A percentile compares a stretch with the other conserved stretches of the same genome.
phyloP scores from a whole-genome alignment of 1,139 yeast genomes.

The Meyerozyma sp. region DNA sequence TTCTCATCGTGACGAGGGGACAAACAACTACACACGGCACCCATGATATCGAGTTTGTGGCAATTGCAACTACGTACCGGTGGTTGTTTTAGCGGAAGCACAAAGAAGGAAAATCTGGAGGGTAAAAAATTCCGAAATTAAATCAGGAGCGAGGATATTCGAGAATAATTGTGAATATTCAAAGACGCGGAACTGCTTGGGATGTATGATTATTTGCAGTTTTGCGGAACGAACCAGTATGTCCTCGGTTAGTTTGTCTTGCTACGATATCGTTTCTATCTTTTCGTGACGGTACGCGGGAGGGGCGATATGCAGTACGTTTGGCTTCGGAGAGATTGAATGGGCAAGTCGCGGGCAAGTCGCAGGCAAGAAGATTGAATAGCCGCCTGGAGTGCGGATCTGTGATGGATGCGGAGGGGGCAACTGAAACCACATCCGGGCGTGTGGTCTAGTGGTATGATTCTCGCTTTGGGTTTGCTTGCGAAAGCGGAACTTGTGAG shows the following conservation, averaged over 20 bases:
- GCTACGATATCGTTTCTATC: neutral
- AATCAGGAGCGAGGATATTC: neutral
- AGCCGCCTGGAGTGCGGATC: too few relatives aligned
- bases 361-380: neutral
- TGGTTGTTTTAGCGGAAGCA: neutral
- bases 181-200: neutral
- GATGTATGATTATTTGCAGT: neutral
- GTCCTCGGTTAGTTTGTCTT: neutral
- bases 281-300: conserved; percentile 1
- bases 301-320: neutral
- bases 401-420: too few relatives aligned
- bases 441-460: conserved; percentile 2
- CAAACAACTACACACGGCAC: conserved; percentile 61
- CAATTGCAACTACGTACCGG: neutral
- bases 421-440: neutral
- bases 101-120: neutral
- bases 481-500: neutral
- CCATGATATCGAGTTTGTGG: conserved; percentile 36
- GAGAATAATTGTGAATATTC: neutral
- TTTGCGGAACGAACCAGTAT: neutral
- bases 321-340: neutral
- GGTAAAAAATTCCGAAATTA: neutral
- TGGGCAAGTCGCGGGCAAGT: neutral
- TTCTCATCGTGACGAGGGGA: conserved; percentile 33
- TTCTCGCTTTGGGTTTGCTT: conserved; percentile 1